phyloP scores from a whole-genome alignment of 768 basidiomycete genomes.

The Xerocomus brunneocitrinus region DNA sequence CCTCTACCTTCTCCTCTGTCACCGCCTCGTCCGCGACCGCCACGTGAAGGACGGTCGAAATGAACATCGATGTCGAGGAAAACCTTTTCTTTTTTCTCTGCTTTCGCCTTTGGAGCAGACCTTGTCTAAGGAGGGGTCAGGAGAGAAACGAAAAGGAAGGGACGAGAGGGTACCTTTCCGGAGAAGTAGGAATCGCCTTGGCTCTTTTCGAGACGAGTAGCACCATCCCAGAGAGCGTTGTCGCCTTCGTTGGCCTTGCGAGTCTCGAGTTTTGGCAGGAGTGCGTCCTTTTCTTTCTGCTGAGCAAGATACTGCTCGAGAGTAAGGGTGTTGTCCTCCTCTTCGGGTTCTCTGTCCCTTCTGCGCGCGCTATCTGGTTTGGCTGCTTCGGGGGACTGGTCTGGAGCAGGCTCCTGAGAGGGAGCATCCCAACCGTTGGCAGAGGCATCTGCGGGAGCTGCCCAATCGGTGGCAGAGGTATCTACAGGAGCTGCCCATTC shows the following conservation, averaged over 20 bases:
- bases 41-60: constrained; percentile 78
- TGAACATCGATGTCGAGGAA: constrained; percentile 89
- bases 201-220: constrained; percentile 57
- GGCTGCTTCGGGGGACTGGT: constrained; percentile 34
- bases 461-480: constrained; percentile 27
- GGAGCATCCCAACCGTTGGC: constrained; percentile 38
- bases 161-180: constrained; percentile 66
- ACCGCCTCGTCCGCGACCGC: constrained; percentile 47
- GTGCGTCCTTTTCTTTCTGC: constrained; percentile 57
- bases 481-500: constrained; percentile 28
- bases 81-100: constrained; percentile 88
- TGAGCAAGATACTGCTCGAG: constrained; percentile 90
- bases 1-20: constrained; percentile 49
- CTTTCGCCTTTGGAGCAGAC: constrained; percentile 55
- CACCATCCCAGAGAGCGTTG: constrained; percentile 66
- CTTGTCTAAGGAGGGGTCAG: constrained; percentile 47
- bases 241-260: constrained; percentile 80
- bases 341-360: constrained; percentile 64
- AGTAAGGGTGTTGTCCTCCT: constrained; percentile 91
- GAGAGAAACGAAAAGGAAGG: background rate
- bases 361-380: constrained; percentile 37
- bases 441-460: constrained; percentile 11
- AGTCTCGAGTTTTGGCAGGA: constrained; percentile 74
- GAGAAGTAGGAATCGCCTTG: constrained; percentile 77
- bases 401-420: constrained; percentile 23